Conservation (phyloP, 805 yeast genomes). For the Wickerhamiella sorbophila region DNA sequence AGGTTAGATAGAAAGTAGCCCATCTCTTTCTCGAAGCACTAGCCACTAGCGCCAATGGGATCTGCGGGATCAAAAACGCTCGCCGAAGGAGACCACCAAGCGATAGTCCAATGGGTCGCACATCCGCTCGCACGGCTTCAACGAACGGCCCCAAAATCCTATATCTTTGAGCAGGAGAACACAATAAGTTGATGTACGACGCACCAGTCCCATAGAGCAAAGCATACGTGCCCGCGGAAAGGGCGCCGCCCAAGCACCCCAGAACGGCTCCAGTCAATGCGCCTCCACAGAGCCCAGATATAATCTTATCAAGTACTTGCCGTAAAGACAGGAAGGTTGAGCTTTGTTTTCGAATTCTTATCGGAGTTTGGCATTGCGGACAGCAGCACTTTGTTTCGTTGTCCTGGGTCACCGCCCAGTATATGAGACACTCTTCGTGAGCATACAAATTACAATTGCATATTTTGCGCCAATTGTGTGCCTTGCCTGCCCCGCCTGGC, state of each 20-base stretch:
- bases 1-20: background rate
- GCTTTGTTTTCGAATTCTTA: constrained; percentile 12
- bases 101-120: constrained; percentile 6
- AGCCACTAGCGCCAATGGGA: constrained; percentile 16
- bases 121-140: constrained; percentile 7
- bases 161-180: constrained; percentile 19
- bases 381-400: constrained; percentile 15
- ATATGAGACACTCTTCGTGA: constrained; percentile 32
- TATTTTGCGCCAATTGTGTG: constrained; percentile 29
- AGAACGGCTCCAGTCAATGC: constrained; percentile 7
- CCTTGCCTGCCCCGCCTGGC: constrained; percentile 14
- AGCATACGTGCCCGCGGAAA: constrained; percentile 11
- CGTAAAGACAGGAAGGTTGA: constrained; percentile 13
- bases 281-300: background rate
- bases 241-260: background rate
- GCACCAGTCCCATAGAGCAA: constrained; percentile 22
- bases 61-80: constrained; percentile 16
- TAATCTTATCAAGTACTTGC: constrained; percentile 11
- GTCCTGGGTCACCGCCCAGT: constrained; percentile 29
- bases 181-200: constrained; percentile 16
- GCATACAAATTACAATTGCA: constrained; percentile 34
- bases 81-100: constrained; percentile 11
- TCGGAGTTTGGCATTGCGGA: constrained; percentile 23
- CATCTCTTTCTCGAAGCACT: background rate
- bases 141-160: constrained; percentile 13